phyloP scores from a whole-genome alignment of 176 grass and related monocot species.

The Eragrostis nindensis region DNA sequence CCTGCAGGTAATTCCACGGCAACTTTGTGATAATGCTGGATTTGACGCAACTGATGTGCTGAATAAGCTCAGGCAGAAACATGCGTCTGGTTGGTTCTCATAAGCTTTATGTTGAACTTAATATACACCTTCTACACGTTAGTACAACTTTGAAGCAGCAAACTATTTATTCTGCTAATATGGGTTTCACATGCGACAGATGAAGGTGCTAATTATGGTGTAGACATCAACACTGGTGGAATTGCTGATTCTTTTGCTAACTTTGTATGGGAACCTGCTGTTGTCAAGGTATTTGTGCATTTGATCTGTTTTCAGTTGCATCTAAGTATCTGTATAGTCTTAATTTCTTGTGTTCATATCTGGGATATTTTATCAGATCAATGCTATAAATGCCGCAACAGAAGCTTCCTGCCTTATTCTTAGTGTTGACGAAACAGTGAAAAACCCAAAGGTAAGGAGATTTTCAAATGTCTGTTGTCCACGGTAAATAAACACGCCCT shows the following conservation, averaged over 20 bases:
- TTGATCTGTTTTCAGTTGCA: conserved; percentile 27
- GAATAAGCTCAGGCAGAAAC: no score
- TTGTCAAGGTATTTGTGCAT: conserved; percentile 81
- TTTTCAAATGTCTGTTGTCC: background rate
- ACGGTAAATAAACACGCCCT: background rate
- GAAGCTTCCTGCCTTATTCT: conserved; percentile 92
- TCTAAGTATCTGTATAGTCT: background rate
- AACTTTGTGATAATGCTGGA: no score
- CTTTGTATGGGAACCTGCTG: conserved; percentile 99
- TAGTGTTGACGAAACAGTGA: conserved; percentile 95
- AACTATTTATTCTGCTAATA: conserved; percentile 23
- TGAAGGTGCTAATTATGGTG: conserved; percentile 93
- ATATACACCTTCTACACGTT: no score
- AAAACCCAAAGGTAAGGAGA: conserved; percentile 90
- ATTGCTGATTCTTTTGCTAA: conserved; percentile 93
- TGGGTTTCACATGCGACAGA: conserved; percentile 47
- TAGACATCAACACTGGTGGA: conserved; percentile 93
- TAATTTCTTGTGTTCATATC: conserved; percentile 10
- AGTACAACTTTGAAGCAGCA: background rate
- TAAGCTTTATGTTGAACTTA: conserved; percentile 27
- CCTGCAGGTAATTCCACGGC: no score
- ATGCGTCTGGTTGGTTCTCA: no score
- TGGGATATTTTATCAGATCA: conserved; percentile 56
- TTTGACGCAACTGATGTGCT: no score
- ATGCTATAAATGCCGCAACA: conserved; percentile 90